Evolutionary conservation across 768 basidiomycete genomes (phyloP).

Genomic region (Bullera alba): DNA sequence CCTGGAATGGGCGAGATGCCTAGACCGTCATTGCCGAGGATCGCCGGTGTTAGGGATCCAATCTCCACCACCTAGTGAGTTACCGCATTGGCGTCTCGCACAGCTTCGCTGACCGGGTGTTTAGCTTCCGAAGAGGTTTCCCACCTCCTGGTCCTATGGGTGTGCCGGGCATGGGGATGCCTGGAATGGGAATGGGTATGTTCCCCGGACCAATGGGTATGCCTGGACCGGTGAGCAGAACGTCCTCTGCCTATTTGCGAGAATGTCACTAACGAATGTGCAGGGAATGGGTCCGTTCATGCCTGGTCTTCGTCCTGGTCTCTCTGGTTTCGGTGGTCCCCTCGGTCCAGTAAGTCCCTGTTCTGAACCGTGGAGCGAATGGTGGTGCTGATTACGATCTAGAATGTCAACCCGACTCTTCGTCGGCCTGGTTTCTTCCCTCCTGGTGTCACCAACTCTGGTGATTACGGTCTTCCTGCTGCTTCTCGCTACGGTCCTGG

Average conservation of each 20-base stretch:
- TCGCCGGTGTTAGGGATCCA: conserved; percentile 44
- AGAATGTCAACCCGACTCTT: conserved; percentile 41
- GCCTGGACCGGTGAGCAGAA: conserved; percentile 31
- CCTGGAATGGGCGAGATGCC: conserved; percentile 38
- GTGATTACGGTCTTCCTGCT: conserved; percentile 42
- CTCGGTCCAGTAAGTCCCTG: conserved; percentile 34
- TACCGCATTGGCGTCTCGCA: conserved; percentile 1
- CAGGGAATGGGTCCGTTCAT: conserved; percentile 44
- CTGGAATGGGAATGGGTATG: conserved; percentile 33
- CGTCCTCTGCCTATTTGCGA: not conserved
- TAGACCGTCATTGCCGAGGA: conserved; percentile 35
- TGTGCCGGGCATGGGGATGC: conserved; percentile 18
- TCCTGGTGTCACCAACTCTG: conserved; percentile 37
- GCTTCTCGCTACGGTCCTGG: conserved; percentile 31
- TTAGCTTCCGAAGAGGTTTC: conserved; percentile 38
- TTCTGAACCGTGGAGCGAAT: not conserved
- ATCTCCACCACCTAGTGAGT: conserved; percentile 45
- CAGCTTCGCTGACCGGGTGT: conserved; percentile 1
- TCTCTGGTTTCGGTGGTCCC: conserved; percentile 42
- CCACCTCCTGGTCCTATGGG: conserved; percentile 42
- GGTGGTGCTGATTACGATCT: not conserved
- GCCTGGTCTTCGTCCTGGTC: conserved; percentile 42
- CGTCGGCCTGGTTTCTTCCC: conserved; percentile 43
- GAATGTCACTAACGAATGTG: conserved; percentile 4
- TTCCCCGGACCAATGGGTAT: conserved; percentile 42